Conservation (phyloP, 2,329 filamentous ascomycete genomes). For the Teratosphaeria pseudoeucalypti region DNA sequence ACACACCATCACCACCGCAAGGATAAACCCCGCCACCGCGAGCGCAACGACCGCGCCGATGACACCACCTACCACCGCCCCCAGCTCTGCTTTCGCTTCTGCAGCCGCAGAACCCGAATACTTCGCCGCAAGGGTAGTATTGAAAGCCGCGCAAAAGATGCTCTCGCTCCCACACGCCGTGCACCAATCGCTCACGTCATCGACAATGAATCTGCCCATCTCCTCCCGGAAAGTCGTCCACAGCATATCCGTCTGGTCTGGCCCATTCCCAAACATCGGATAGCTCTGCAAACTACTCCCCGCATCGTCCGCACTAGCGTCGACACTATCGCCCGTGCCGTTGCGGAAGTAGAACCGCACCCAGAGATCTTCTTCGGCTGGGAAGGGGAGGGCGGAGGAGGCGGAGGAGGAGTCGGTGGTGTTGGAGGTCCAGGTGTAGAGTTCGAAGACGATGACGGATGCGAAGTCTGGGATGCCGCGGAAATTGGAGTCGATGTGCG, state of each 20-base stretch:
- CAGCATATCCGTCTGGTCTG: constrained; percentile 35
- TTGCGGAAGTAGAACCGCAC: constrained; percentile 50
- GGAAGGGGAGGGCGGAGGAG: constrained; percentile 28
- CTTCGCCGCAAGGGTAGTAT: constrained; percentile 11
- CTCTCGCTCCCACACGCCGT: constrained; percentile 33
- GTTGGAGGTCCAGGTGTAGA: constrained; percentile 34
- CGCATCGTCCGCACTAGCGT: not conserved
- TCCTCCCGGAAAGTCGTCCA: constrained; percentile 41
- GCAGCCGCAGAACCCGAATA: not conserved
- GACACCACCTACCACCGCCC: constrained; percentile 42
- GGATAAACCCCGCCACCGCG: constrained; percentile 33
- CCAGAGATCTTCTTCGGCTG: constrained; percentile 36
- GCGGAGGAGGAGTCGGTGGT: constrained; percentile 4
- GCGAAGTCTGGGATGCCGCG: constrained; percentile 39
- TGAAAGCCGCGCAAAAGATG: constrained; percentile 42
- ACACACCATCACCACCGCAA: constrained; percentile 32
- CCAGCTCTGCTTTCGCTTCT: constrained; percentile 1
- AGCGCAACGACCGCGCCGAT: constrained; percentile 46
- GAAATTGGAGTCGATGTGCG: constrained; percentile 34
- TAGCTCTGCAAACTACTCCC: constrained; percentile 29
- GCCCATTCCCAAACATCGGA: constrained; percentile 41
- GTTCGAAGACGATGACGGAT: constrained; percentile 42
- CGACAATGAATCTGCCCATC: constrained; percentile 35
- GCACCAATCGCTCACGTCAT: constrained; percentile 39
- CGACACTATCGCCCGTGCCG: constrained; percentile 31